A percentile compares a stretch with the other conserved stretches of the same genome.
Conservation (phyloP, 257 asterid genomes). For the Osmanthus fragrans region DNA sequence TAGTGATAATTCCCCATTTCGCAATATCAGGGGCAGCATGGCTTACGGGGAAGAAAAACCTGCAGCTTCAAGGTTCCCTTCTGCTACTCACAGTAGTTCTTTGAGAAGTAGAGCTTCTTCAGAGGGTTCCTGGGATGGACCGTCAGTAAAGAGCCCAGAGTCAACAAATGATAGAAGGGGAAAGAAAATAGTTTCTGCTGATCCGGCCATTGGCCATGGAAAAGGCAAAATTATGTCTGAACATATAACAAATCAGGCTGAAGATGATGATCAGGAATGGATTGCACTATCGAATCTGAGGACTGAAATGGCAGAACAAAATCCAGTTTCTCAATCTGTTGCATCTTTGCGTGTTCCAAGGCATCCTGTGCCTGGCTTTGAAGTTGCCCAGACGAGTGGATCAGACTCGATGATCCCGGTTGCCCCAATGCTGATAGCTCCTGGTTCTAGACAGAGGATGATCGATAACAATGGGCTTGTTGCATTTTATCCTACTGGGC, state of each 20-base stretch:
- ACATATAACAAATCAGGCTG: constrained; percentile 39
- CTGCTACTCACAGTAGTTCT: constrained; percentile 45
- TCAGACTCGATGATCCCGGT: constrained; percentile 66
- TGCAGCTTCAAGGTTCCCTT: constrained; percentile 46
- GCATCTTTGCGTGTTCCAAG: constrained; percentile 53
- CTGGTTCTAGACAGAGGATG: constrained; percentile 63
- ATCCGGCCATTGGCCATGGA: constrained; percentile 41
- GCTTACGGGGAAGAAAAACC: constrained; percentile 52
- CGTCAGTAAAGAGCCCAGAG: constrained; percentile 38
- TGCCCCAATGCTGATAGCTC: constrained; percentile 75
- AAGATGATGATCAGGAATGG: constrained; percentile 69
- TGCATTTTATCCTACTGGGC: constrained; percentile 92
- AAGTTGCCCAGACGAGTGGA: constrained; percentile 72
- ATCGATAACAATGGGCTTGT: constrained; percentile 67
- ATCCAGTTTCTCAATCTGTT: constrained; percentile 48
- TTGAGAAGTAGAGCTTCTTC: constrained; percentile 48
- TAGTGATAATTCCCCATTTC: constrained; percentile 45
- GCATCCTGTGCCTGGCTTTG: constrained; percentile 57
- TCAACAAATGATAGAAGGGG: constrained; percentile 46
- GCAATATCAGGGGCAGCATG: constrained; percentile 60
- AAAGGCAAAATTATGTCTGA: constrained; percentile 65
- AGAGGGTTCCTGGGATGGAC: constrained; percentile 57
- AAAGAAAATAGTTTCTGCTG: constrained; percentile 37
- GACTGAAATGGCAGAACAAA: constrained; percentile 55
- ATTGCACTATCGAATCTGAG: constrained; percentile 39